A percentile compares a stretch with the other conserved stretches of the same genome.
Evolutionary conservation across 495 filamentous ascomycete species (phyloP).

Genomic region (Letharia columbiana): DNA sequence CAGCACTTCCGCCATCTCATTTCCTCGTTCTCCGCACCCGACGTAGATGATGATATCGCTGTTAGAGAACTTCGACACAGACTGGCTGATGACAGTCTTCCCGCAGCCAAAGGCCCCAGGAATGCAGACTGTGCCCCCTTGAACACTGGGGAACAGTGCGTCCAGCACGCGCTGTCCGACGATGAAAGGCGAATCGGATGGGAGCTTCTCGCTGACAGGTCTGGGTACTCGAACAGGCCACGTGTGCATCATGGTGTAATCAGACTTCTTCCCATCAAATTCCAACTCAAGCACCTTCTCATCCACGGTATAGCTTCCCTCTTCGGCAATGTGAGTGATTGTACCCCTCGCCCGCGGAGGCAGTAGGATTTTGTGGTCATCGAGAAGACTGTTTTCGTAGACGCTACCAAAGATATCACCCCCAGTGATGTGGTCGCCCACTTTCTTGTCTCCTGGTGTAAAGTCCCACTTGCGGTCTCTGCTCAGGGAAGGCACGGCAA

Average conservation of each 20-base stretch:
- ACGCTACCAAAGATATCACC: constrained; percentile 92
- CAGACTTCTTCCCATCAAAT: constrained; percentile 90
- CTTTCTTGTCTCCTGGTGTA: constrained; percentile 72
- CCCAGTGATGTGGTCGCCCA: constrained; percentile 92
- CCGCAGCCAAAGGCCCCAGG: constrained; percentile 98
- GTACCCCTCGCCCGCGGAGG: constrained; percentile 84
- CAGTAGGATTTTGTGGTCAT: constrained; percentile 91
- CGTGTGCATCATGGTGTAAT: constrained; percentile 94
- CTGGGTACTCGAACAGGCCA: constrained; percentile 98
- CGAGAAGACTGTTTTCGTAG: constrained; percentile 90
- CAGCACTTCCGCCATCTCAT: constrained; percentile 99
- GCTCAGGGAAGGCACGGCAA: constrained; percentile 78
- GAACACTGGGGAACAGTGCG: constrained; percentile 94
- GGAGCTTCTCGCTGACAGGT: constrained; percentile 80
- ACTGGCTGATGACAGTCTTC: constrained; percentile 98
- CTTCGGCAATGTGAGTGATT: constrained; percentile 79
- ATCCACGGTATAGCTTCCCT: constrained; percentile 87
- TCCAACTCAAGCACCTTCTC: constrained; percentile 94
- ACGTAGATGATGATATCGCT: constrained; percentile 98
- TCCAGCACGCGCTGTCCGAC: constrained; percentile 96
- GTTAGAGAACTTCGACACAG: constrained; percentile 98
- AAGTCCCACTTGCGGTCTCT: constrained; percentile 93
- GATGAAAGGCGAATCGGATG: constrained; percentile 80
- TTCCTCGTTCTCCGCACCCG: constrained; percentile 95
- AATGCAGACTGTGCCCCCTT: constrained; percentile 95